Base-by-base conservation (phyloP, 768 basidiomycete species). In the Lactarius hatsudake region DNA sequence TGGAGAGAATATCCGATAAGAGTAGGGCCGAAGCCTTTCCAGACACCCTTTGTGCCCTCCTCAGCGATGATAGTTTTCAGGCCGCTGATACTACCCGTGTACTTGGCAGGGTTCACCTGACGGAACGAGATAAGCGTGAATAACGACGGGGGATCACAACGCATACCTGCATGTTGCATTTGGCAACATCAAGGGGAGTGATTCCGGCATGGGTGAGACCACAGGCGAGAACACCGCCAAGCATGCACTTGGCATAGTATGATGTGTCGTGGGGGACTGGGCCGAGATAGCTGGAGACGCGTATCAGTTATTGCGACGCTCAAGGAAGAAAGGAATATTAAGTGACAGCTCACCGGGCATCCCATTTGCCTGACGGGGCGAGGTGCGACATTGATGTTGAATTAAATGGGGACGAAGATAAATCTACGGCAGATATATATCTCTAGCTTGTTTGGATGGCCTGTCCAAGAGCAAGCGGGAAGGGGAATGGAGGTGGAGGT, bases 21-120 rank as follows among this genome's bases (percentile, higher is more conserved):
- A 67, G 96, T 98, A 62, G 96, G 96, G 43, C 92, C 92, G 76
- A 97, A 82, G 74, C 96, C 96, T 79, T 96, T 98, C 88, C 94
- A 91, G 78, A 97, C 86, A 78, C 93, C 96, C 45, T 78, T 86
- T 67, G 87, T 78, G 73, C 95, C 92, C 79, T 96, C 91, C 77
- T 93, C 92, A 51, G 84, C 85, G 63, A 90, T 62, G 74, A 95
- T 86, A 45, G 83, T 82, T 65, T 82, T 81, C 69, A 94, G 79
- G 71, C 84, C 81, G 61, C 84, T 79, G 57, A 80, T 72, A 70
- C 89, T 86, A 66, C 91, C 87, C 72, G 80, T 84, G 82, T 88
- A 93, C 77, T 93, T 93, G 64, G 71, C 71, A 20, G 91, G 87
- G 82, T 87, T 84, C 70, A 93, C 91, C 91, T 93, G 67, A 48